phyloP scores from a whole-genome alignment of 352 stramenopile species.

The Phytophthora colocasiae region DNA sequence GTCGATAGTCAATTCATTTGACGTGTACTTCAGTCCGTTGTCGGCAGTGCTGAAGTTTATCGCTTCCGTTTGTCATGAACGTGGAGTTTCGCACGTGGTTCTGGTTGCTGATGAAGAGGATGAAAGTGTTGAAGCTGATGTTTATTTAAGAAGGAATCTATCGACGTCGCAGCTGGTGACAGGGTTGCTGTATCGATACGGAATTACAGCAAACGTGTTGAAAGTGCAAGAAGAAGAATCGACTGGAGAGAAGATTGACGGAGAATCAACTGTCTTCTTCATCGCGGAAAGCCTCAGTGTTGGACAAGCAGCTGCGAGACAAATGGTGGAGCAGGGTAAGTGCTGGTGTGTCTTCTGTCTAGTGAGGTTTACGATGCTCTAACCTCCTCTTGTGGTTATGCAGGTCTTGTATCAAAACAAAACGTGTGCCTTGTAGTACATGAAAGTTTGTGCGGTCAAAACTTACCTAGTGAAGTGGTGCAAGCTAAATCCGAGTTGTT shows the following conservation, averaged over 20 bases:
- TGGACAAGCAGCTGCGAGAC: conserved; percentile 7
- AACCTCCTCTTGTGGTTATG: neutral
- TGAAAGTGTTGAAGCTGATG: neutral
- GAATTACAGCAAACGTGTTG: conserved; percentile 36
- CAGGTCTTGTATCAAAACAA: conserved; percentile 28
- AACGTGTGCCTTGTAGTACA: conserved; percentile 44
- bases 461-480: conserved; percentile 1
- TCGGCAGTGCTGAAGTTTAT: conserved; percentile 42
- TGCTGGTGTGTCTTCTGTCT: neutral
- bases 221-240: neutral
- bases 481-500: conserved; percentile 33
- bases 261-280: conserved; percentile 30
- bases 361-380: neutral
- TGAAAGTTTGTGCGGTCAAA: conserved; percentile 41
- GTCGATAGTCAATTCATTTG: conserved; percentile 20
- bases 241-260: conserved; percentile 1
- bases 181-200: conserved; percentile 46
- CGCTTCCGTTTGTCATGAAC: conserved; percentile 22
- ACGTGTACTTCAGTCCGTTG: conserved; percentile 47
- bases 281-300: conserved; percentile 23
- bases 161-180: conserved; percentile 18
- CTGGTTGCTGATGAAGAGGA: conserved; percentile 15
- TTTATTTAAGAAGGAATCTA: conserved; percentile 1
- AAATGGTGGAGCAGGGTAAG: conserved; percentile 41
- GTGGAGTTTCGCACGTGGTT: conserved; percentile 14